Evolutionary conservation across 345 rosid genomes (phyloP), one percentile per base, ranked within the genome.

Genomic region (Sisymbrium irio): DNA sequence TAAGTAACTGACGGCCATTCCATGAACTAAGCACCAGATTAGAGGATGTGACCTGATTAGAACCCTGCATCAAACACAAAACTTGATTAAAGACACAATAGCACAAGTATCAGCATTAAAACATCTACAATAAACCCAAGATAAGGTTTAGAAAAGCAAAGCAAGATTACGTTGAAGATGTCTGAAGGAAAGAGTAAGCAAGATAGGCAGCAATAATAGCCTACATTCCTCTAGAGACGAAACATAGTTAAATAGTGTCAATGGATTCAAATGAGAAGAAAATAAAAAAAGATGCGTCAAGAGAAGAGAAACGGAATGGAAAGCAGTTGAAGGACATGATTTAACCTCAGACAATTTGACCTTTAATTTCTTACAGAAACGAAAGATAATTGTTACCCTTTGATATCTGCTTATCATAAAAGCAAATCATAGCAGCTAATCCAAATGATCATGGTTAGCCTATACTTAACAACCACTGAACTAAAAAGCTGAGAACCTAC

Each of bases 191-290:
- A 85, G 98, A 90, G 77, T 92, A 95, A 65, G 93, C 92, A 77
- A 95, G 98, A 79, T 90, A 95, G 79, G 92, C 99, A 2, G 97
- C 97, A 77, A 89, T 89, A 97, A 92, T 92, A 61, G 99, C 99
- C 92, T 96, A 92, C 51, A 88, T 79, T 72, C 99, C 99, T 87
- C 99, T 95, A 78, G 44, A 67, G 72, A 60, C 78, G 22, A 69
- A 30, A 81, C 46, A 75, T 17, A 35, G 33, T 45, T 75, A 19
- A 67, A 25, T 37, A 66, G 49, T 42, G 50, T 54, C 68, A 39
- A 62, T 58, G 72, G 41, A 58, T 9, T n/a, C 69, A 35, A 45
- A 60, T 18, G 32, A 62, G 42, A 18, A 36, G 9, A 35, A 35
- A 69, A 61, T 14, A 47, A 4, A 39, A 1, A 62, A 14, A 15